These are phyloP conservation scores for Xylaria nigripes DNA, from an alignment of 495 filamentous ascomycete genomes.

Conservation along the genomic window DNA sequence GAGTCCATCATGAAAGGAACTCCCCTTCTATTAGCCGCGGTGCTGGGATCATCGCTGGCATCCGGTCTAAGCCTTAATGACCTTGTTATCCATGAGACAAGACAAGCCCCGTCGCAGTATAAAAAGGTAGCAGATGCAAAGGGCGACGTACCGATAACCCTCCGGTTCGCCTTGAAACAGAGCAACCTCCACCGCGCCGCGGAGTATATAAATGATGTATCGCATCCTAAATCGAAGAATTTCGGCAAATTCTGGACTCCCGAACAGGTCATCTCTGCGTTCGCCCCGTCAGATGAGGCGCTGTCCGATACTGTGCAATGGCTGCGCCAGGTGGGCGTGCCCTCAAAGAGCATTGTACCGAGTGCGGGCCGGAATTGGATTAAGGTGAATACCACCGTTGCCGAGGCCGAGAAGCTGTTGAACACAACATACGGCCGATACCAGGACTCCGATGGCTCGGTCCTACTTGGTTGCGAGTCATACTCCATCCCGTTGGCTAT, in stretches of 20 bases:
- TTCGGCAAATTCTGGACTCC: slow-evolving; percentile 21
- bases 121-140: slow-evolving; percentile 6
- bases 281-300: slow-evolving; percentile 1
- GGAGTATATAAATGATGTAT: slow-evolving; percentile 22
- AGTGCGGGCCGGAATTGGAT: slow-evolving; percentile 1
- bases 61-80: background rate
- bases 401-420: slow-evolving; percentile 36
- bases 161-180: slow-evolving; percentile 27
- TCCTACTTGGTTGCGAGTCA: slow-evolving; percentile 41
- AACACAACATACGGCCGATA: slow-evolving; percentile 34
- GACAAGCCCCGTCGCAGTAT: slow-evolving; percentile 5
- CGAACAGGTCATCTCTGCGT: slow-evolving; percentile 15
- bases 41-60: background rate
- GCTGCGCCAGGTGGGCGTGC: background rate
- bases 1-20: background rate
- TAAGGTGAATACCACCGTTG: slow-evolving; percentile 3
- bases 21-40: background rate
- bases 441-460: slow-evolving; percentile 36
- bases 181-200: slow-evolving; percentile 25
- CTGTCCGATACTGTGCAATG: background rate
- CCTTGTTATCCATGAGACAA: slow-evolving; percentile 17
- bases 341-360: background rate
- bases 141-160: slow-evolving; percentile 8
- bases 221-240: slow-evolving; percentile 22
- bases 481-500: slow-evolving; percentile 21